phyloP scores from a whole-genome alignment of 768 basidiomycete species.

The Postia placenta region DNA sequence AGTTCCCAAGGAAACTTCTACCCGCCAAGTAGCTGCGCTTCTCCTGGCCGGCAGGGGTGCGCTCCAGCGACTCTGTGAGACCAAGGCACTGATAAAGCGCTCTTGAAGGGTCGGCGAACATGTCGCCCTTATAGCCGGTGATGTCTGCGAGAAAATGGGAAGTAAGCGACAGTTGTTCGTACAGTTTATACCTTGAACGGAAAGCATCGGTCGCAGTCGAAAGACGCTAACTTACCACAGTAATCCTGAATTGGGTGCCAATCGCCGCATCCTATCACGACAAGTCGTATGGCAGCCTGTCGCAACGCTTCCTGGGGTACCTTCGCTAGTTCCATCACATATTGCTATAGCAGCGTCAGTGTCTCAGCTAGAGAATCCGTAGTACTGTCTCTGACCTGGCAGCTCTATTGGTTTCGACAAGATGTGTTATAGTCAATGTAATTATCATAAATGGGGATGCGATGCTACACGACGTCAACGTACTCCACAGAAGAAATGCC shows the following conservation, averaged over 20 bases:
- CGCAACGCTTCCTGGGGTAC: conserved; percentile 36
- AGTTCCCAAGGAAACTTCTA: conserved; percentile 23
- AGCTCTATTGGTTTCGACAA: conserved; percentile 23
- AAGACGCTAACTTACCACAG: conserved; percentile 27
- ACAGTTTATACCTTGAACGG: not conserved
- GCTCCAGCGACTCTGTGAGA: conserved; percentile 43
- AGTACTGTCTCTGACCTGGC: conserved; percentile 33
- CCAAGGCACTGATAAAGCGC: conserved; percentile 54
- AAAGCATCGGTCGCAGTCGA: not conserved
- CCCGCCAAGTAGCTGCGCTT: conserved; percentile 41
- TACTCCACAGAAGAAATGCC: conserved; percentile 66
- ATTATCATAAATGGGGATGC: too few species aligned
- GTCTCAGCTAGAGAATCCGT: not conserved
- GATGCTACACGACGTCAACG: conserved; percentile 13
- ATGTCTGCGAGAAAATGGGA: conserved; percentile 26
- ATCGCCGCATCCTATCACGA: conserved; percentile 58
- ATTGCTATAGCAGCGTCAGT: conserved; percentile 30
- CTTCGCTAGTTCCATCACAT: conserved; percentile 39
- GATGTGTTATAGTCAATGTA: too few species aligned
- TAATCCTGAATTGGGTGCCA: conserved; percentile 46
- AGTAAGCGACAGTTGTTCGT: not conserved
- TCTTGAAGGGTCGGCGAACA: conserved; percentile 64
- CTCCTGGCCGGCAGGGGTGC: conserved; percentile 38
- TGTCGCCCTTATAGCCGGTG: conserved; percentile 37
- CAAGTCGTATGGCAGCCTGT: conserved; percentile 33